Evolutionary conservation across 495 filamentous ascomycete species (phyloP).

Genomic region (Parmelia sp.): DNA sequence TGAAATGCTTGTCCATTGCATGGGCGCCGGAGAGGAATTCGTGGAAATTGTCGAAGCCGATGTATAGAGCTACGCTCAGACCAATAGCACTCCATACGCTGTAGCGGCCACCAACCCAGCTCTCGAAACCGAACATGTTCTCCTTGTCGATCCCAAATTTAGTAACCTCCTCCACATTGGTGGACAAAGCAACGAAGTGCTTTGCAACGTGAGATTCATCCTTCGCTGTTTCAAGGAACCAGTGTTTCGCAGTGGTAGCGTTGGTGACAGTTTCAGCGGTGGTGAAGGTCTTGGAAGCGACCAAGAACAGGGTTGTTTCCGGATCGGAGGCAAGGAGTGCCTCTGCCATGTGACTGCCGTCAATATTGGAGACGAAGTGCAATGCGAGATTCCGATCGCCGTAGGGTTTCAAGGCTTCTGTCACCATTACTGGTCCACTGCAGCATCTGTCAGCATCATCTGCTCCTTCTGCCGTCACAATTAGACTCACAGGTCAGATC

Average conservation of each 20-base stretch:
- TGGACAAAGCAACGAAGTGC: constrained; percentile 97
- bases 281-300: constrained; percentile 99
- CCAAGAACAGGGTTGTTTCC: constrained; percentile 94
- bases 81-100: constrained; percentile 98
- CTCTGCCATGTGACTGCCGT: constrained; percentile 95
- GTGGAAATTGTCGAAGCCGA: constrained; percentile 96
- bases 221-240: constrained; percentile 87
- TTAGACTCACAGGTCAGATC: constrained; percentile 81
- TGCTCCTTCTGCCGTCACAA: constrained; percentile 5
- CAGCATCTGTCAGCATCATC: constrained; percentile 32
- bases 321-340: constrained; percentile 82
- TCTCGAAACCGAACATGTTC: constrained; percentile 99
- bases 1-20: constrained; percentile 98
- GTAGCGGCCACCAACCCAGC: constrained; percentile 97
- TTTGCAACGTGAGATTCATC: constrained; percentile 76
- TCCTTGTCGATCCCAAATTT: constrained; percentile 96
- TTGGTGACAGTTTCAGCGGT: constrained; percentile 96
- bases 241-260: constrained; percentile 90
- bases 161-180: constrained; percentile 88
- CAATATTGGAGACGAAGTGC: constrained; percentile 99
- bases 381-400: constrained; percentile 74
- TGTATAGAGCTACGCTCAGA: constrained; percentile 85
- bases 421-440: constrained; percentile 97
- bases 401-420: constrained; percentile 92
- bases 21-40: constrained; percentile 93